Evolutionary conservation across 2,329 filamentous ascomycete genomes (phyloP), one percentile per base, ranked within the genome.

Genomic region (Simplicillium sp.): DNA sequence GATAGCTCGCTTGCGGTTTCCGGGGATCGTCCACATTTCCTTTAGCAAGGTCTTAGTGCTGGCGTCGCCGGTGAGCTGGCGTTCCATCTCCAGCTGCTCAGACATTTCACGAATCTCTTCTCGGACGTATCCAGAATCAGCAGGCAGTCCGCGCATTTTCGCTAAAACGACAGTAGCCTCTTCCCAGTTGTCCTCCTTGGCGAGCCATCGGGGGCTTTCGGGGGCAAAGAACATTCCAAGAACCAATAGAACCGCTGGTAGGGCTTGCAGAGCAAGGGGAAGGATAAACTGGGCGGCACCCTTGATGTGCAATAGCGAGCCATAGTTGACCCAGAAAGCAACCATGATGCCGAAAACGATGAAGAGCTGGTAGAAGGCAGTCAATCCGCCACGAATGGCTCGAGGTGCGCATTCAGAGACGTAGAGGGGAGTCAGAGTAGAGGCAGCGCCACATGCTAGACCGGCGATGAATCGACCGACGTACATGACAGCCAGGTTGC

Each of bases 141-240:
- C 47, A 0, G 76, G 73, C 7, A 84, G 65, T 37, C 20, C 51
- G 43, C 62, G 53, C 33, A 86, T 66, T 31, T 58, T 64, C 15
- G 71, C 66, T 7, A 87, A 67, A 14, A 77, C 71, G 0, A 44
- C 45, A 3, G 69, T 72, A 2, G 81, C 76, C 33, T 73, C 65
- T 44, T 85, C 80, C 79, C 79, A 84, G 47, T 79, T 70, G 50
- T 84, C 80, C 50, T 77, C 70, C 48, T 77, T 75, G 17, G 80
- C 82, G 17, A 82, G 71, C 73, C 76, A 85, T 48, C 82, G 71
- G 12, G 81, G 80, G 7, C 77, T 66, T 47, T 73, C 70, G 11
- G 67, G 67, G 52, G 78, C 81, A 38, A 80, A 56, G 2, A 74
- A 53, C 69, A 86, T 82, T 48, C 77, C 75, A 13, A 65, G 28